A percentile compares a stretch with the other conserved stretches of the same genome.
Evolutionary conservation across 179 eudicot species (phyloP).

Genomic region (Gypsophila paniculata): DNA sequence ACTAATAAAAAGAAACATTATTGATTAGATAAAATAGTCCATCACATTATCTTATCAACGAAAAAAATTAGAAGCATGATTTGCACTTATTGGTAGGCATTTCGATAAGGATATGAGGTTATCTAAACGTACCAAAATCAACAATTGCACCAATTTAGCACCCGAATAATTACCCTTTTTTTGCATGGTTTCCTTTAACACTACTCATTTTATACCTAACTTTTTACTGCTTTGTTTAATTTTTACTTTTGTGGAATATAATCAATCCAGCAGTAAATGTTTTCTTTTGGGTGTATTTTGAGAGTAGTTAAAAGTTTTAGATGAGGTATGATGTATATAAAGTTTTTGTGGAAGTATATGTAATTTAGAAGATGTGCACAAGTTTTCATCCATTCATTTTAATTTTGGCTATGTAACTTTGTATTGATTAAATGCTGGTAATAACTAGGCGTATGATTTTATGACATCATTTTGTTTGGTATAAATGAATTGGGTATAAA

Average conservation of each 20-base stretch:
- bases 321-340: not conserved
- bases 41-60: constrained; percentile 12
- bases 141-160: not conserved
- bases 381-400: not conserved
- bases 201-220: not conserved
- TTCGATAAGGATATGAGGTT: constrained; percentile 4
- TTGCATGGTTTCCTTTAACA: not conserved
- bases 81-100: constrained; percentile 3
- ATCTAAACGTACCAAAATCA: constrained; percentile 16
- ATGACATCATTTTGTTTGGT: not conserved
- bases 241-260: not conserved
- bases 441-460: not conserved
- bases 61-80: not conserved
- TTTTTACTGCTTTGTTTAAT: not conserved
- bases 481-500: not conserved
- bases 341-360: constrained; percentile 11
- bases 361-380: not conserved
- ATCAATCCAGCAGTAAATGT: constrained; percentile 7
- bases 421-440: not conserved
- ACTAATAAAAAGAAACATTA: not conserved
- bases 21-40: constrained; percentile 6
- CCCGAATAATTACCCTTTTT: not conserved
- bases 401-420: not conserved
- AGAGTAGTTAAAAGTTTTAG: not conserved
- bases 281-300: not conserved